Conservation (phyloP, 257 asterid genomes). For the Nicotiana knightiana region DNA sequence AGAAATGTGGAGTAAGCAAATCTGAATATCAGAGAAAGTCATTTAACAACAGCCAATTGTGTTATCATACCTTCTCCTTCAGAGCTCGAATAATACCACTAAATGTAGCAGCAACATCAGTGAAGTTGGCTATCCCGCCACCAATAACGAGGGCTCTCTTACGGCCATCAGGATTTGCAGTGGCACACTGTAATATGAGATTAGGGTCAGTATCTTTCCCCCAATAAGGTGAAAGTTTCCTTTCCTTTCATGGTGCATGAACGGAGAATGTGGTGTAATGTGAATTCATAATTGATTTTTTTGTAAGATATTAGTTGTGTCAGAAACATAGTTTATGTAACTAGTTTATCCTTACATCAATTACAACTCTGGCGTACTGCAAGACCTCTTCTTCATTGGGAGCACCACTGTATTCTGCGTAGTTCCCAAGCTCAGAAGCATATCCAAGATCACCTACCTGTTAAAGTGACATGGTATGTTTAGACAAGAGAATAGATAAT, state of each 20-base stretch:
- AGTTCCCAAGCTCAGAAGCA: conserved; percentile 94
- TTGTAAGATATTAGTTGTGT: neutral
- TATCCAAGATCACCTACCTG: conserved; percentile 97
- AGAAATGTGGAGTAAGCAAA: neutral
- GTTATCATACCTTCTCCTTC: conserved; percentile 61
- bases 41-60: neutral
- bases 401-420: conserved; percentile 96
- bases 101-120: conserved; percentile 92
- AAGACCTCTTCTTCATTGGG: conserved; percentile 95
- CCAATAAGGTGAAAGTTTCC: too few relatives aligned
- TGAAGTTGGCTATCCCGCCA: conserved; percentile 95
- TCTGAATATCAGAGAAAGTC: neutral
- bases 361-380: conserved; percentile 94
- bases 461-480: neutral
- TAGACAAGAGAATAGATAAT: neutral
- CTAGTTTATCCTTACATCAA: conserved; percentile 57
- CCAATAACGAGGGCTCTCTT: conserved; percentile 91
- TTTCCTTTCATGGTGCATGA: neutral
- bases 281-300: neutral
- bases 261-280: neutral
- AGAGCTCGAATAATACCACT: conserved; percentile 88
- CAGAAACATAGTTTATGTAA: neutral
- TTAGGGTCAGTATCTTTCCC: neutral
- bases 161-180: conserved; percentile 83
- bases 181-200: conserved; percentile 63